Evolutionary conservation across 78 protist species (phyloP), one percentile per base, ranked within the genome.

Genomic region (Thecamonas trahens): DNA sequence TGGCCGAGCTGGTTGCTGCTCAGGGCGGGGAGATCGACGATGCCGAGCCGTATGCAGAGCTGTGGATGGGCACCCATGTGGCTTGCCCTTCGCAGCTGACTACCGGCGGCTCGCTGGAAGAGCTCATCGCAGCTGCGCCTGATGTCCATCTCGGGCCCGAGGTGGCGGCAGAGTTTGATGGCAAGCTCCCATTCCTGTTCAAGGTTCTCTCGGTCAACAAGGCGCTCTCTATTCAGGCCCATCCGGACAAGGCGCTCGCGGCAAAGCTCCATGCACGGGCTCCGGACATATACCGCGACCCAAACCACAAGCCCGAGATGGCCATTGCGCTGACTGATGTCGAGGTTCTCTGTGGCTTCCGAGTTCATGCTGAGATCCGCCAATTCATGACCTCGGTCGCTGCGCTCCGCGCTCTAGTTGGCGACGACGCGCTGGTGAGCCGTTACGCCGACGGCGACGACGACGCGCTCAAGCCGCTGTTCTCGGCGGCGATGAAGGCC

Each of bases 31-130:
- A 54, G 11, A 58, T 83, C 14, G 65, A 76, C 32, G 85, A 34
- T 11, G 11, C 38, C 45, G 29, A 53, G 55, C 77, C 85, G 18
- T 80, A 61, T 26, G 77, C 87, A 4, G 96, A 96, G 77, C 65
- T 94, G 35, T 96, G 99, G 99, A 80, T 96, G 90, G 99, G 99
- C 26, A 87, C 97, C 35, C 99, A 96, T 60, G 40, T 4, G 3
- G 24, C 47, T 11, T 5, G 44, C 31, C 18, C 1, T 6, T 0
- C 40, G 50, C 29, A 7, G 39, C 20, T 7, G 63, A 9, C 6
- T 34, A 32, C 50, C n/a, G 52, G 29, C 26, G 69, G 69, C 69
- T 14, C 14, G 29, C 44, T 6, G 39, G 17, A 4, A 4, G 39
- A 58, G 34, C 39, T 14, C 39, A 11, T n/a, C 3, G 28, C 11